These are phyloP conservation scores for Theileria annulata DNA, from an alignment of 169 alveolate genomes.

Conservation along the genomic window DNA sequence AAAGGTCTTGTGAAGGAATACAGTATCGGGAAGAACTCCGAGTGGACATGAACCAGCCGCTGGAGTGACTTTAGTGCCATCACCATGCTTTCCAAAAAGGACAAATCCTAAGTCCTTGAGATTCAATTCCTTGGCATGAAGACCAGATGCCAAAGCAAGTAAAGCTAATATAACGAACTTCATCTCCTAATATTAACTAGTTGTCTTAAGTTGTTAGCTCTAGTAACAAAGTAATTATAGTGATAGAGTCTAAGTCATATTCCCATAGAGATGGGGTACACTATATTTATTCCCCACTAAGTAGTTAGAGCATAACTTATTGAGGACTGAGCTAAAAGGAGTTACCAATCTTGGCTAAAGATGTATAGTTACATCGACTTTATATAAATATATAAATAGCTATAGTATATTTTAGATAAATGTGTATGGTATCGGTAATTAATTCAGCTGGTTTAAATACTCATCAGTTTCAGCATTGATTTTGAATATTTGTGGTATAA, in stretches of 20 bases:
- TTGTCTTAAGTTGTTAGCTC: background rate
- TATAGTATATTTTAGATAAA: too few relatives aligned
- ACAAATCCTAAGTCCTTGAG: background rate
- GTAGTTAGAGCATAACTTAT: background rate
- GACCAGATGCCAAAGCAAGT: background rate
- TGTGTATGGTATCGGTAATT: background rate
- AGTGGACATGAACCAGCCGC: background rate
- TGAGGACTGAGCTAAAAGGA: background rate
- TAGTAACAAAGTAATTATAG: too few relatives aligned
- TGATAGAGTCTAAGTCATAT: background rate
- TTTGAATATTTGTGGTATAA: slow-evolving; percentile 8
- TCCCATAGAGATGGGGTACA: background rate
- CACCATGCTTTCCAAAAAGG: background rate
- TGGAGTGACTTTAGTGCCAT: background rate
- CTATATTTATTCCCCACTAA: background rate
- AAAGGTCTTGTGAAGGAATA: background rate
- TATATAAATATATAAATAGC: too few relatives aligned
- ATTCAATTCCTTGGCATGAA: background rate
- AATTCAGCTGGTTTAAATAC: background rate
- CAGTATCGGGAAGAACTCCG: background rate
- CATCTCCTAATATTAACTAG: background rate
- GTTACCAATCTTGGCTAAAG: too few relatives aligned
- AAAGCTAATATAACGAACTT: background rate
- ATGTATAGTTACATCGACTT: too few relatives aligned
- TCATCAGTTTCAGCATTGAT: background rate